Base-by-base conservation (phyloP, 2,329 filamentous ascomycete species). In the Colletotrichum endophyticum region DNA sequence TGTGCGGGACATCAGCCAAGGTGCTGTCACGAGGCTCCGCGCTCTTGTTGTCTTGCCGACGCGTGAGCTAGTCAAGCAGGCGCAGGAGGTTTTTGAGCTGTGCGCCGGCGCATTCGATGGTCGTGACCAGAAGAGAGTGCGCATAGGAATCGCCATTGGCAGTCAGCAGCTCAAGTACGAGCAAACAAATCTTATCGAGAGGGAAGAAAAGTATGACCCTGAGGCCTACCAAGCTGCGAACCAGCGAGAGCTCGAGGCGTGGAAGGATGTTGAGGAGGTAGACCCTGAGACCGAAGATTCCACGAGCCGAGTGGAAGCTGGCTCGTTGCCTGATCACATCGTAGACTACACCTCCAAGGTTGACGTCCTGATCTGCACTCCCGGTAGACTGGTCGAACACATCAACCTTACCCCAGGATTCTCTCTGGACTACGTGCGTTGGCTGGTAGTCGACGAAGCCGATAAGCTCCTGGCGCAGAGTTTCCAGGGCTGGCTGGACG, bases 361-460 rank as follows among this genome's bases (percentile, higher is more conserved):
- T 5, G 96, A 99, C 83, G 91, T 99, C 39, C 89, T 99, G 30
- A 94, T 98, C 67, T 97, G 95, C 83, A 99, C 96, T 0, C 96
- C 96, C 1, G 97, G 97, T 76, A 92, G 96, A 78, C 90, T 99
- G 1, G 95, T 99, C 6, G 96, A 99, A 80, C 96, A 99, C 84
- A 90, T 98, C 67, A 93, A 94, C 78, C 93, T 93, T 76, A 99
- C 96, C 0, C 91, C 92, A 5, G 96, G 95, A 0, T 98, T 99
- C 83, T 91, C 89, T 0, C 88, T 99, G 27, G 91, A 94, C 73
- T 90, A 94, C 82, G 88, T 98, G 6, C 92, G 95, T 77, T 99
- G 96, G 96, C 88, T 99, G 1, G 92, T 98, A 4, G 94, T 98
- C 62, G 96, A 99, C 81, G 96, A 99, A 85, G 97, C 96, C 13